These are phyloP conservation scores for Globisporangium megalacanthum DNA, from an alignment of 352 stramenopile species.

Conservation along the genomic window DNA sequence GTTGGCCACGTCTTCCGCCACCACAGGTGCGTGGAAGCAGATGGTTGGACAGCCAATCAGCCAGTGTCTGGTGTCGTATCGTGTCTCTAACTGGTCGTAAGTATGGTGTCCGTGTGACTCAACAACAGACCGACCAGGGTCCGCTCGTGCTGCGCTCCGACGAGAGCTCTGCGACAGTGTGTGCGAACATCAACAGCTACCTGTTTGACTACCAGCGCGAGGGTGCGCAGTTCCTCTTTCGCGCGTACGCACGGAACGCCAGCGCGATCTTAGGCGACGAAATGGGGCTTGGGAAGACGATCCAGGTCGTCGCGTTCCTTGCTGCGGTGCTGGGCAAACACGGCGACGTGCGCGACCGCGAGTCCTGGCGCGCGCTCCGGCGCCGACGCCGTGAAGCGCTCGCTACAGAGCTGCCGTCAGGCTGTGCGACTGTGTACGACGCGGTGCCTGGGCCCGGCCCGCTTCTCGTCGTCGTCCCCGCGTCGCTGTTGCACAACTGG, in stretches of 20 bases:
- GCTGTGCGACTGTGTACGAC: conserved; percentile 1
- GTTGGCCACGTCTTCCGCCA: conserved; percentile 47
- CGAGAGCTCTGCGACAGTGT: conserved; percentile 27
- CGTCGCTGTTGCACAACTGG: conserved; percentile 98
- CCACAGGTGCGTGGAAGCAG: conserved; percentile 29
- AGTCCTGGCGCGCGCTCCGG: conserved; percentile 91
- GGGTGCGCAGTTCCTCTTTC: conserved; percentile 60
- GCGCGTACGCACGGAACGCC: conserved; percentile 39
- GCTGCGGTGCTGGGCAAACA: conserved; percentile 89
- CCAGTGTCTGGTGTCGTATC: too few species aligned
- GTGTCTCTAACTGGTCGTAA: too few species aligned
- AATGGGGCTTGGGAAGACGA: conserved; percentile 95
- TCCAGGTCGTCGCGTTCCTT: conserved; percentile 92
- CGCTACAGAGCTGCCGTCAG: background rate
- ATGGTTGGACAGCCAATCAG: too few species aligned
- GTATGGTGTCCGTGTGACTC: background rate
- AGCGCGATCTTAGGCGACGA: conserved; percentile 97
- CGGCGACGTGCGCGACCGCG: conserved; percentile 93
- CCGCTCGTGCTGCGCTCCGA: conserved; percentile 32
- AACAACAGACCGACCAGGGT: conserved; percentile 21
- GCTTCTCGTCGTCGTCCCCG: conserved; percentile 97
- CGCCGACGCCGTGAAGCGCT: conserved; percentile 85
- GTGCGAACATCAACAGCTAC: conserved; percentile 65
- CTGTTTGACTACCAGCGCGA: conserved; percentile 74
- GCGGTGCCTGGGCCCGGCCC: conserved; percentile 47